Evolutionary conservation across 108 stramenopile genomes (phyloP).

Genomic region (Parietichytrium sp.): DNA sequence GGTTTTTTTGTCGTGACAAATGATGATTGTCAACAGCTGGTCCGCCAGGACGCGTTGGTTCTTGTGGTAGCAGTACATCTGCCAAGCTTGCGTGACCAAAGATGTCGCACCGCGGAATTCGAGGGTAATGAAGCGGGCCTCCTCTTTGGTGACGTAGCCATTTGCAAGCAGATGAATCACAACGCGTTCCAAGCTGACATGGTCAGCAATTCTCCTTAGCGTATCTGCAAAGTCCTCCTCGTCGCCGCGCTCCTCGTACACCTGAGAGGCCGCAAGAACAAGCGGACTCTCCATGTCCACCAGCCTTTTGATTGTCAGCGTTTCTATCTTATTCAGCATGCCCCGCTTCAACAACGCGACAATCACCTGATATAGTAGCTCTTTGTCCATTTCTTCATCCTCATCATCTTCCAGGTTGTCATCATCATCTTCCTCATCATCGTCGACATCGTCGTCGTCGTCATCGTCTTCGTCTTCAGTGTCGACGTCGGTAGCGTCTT

Average conservation of each 20-base stretch:
- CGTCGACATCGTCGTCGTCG: not conserved
- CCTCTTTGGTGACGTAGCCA: not conserved
- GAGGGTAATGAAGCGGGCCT: not conserved
- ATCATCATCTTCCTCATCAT: not conserved
- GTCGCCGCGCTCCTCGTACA: slow-evolving; percentile 15
- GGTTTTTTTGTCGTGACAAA: not conserved
- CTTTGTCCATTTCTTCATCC: not conserved
- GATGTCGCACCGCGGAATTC: not conserved
- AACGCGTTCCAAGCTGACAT: not conserved
- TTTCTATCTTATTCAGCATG: not conserved
- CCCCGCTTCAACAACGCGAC: slow-evolving; percentile 12
- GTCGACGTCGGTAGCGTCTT: not conserved
- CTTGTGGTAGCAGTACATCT: slow-evolving; percentile 23
- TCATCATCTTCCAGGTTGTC: not conserved
- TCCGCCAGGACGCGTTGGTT: slow-evolving; percentile 28
- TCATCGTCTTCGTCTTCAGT: not conserved
- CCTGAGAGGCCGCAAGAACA: slow-evolving; percentile 26
- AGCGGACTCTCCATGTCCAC: not conserved
- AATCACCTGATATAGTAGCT: slow-evolving; percentile 30
- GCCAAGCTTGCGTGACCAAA: not conserved
- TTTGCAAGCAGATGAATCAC: not conserved
- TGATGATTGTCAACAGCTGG: slow-evolving; percentile 25
- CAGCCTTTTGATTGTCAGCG: slow-evolving; percentile 2
- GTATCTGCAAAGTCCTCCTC: slow-evolving; percentile 34
- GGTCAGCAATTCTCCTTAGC: not conserved